Percentiles rank a stretch among this genome's conserved stretches.
These are phyloP conservation scores for Nigrospora sphaerica DNA, from an alignment of 2,329 filamentous ascomycete species.

Conservation along the genomic window DNA sequence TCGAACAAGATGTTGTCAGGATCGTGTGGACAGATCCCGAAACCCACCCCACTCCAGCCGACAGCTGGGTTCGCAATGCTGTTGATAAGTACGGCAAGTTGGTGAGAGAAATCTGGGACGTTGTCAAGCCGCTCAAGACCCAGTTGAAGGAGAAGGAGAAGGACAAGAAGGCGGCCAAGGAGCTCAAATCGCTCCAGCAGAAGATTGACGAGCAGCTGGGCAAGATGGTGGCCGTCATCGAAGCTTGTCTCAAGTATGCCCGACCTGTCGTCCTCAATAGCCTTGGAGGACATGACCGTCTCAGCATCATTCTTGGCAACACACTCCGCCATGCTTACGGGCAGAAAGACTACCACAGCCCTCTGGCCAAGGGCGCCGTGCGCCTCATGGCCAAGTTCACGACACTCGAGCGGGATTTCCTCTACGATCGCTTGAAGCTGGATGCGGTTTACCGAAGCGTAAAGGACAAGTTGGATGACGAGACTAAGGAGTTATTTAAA, in stretches of 20 bases:
- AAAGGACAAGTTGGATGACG: slow-evolving; percentile 55
- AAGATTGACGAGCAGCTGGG: slow-evolving; percentile 36
- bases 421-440: slow-evolving; percentile 59
- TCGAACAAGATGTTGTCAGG: slow-evolving; percentile 17
- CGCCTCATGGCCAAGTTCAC: slow-evolving; percentile 55
- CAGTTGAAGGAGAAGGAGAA: slow-evolving; percentile 27
- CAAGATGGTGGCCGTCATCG: slow-evolving; percentile 41
- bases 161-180: slow-evolving; percentile 25
- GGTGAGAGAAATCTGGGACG: slow-evolving; percentile 38
- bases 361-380: slow-evolving; percentile 48
- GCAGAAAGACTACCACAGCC: slow-evolving; percentile 42
- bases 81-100: slow-evolving; percentile 45
- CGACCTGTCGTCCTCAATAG: slow-evolving; percentile 50
- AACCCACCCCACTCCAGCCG: slow-evolving; percentile 13
- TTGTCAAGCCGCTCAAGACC: slow-evolving; percentile 40
- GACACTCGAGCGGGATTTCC: slow-evolving; percentile 50
- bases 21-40: slow-evolving; percentile 17
- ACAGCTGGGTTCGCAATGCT: slow-evolving; percentile 33
- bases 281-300: slow-evolving; percentile 48
- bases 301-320: slow-evolving; percentile 47
- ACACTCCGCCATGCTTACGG: slow-evolving; percentile 48
- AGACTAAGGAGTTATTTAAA: slow-evolving; percentile 40
- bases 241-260: slow-evolving; percentile 46
- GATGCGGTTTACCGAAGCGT: slow-evolving; percentile 58
- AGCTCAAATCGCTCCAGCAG: slow-evolving; percentile 18